Base-by-base conservation (phyloP, 2,329 filamentous ascomycete species). In the Arthroderma sp. region DNA sequence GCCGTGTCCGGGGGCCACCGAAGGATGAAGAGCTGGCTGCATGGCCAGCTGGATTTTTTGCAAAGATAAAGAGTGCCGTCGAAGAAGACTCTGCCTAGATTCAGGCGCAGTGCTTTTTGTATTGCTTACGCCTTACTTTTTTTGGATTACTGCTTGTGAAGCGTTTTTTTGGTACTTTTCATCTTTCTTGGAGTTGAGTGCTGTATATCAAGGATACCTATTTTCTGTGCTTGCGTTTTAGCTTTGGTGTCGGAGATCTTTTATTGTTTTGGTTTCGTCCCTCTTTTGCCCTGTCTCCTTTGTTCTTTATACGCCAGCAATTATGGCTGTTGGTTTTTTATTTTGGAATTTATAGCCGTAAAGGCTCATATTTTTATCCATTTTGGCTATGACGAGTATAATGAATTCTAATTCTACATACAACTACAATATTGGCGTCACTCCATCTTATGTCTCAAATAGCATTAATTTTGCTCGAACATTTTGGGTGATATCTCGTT, bases 1-100 rank as follows among this genome's bases (percentile, higher is more conserved):
- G 77, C 55, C 63, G 70, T 29, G 72, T 73, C 27, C 72, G 71
- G 48, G 69, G 72, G 3, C 56, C 73, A 4, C 77, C 77, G 2
- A 72, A 64, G 10, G 72, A 77, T 32, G 73, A 75, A 46, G 77
- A 81, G 55, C 50, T 71, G 49, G 61, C 62, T 29, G 63, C 58
- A 31, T 72, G 69, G 69, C 68, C 68, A 0, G 62, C 62, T 15
- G 66, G 66, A 8, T 69, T 70, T 48, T 69, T 69, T 49, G 64
- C 65, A 33, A 70, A 69, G 52, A 64, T 70, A 47, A 66, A 64
- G 55, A 60, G 65, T 45, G 66, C 66, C 2, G 52, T 68, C 45
- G 65, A 69, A 57, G 64, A 65, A 52, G 65, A 66, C 49, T 57
- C 58, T 45, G 38, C 53, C 45, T 62, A 47, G 61, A 38, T 38